Evolutionary conservation across 352 stramenopile genomes (phyloP).

Genomic region (Phytophthora europaea): DNA sequence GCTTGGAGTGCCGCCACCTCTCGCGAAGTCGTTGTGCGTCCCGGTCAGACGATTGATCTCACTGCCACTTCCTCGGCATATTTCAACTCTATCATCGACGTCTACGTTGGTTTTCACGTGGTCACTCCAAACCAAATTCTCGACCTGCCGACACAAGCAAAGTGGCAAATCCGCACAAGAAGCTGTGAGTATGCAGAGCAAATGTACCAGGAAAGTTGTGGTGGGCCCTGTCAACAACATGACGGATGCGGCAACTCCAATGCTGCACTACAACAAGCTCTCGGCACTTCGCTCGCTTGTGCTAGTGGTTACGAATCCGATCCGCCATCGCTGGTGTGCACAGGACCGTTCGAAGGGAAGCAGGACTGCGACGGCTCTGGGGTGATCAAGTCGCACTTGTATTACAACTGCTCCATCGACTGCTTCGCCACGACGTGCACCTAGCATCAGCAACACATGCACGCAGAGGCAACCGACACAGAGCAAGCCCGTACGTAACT

Average conservation of each 20-base stretch:
- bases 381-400: slow-evolving; percentile 46
- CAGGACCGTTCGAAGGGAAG: slow-evolving; percentile 58
- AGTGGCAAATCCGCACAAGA: slow-evolving; percentile 76
- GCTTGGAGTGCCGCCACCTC: slow-evolving; percentile 47
- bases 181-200: slow-evolving; percentile 60
- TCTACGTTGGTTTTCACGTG: slow-evolving; percentile 80
- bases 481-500: slow-evolving; percentile 27
- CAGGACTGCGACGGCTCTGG: slow-evolving; percentile 61
- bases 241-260: slow-evolving; percentile 71
- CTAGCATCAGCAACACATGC: slow-evolving; percentile 33
- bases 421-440: slow-evolving; percentile 65
- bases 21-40: slow-evolving; percentile 50
- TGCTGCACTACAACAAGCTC: slow-evolving; percentile 45
- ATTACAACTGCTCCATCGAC: slow-evolving; percentile 68
- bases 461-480: slow-evolving; percentile 12
- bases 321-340: slow-evolving; percentile 53
- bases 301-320: slow-evolving; percentile 56
- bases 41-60: slow-evolving; percentile 63
- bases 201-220: slow-evolving; percentile 60
- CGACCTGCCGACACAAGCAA: slow-evolving; percentile 51
- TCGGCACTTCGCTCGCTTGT: slow-evolving; percentile 40
- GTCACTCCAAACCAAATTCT: slow-evolving; percentile 78
- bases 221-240: slow-evolving; percentile 42
- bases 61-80: slow-evolving; percentile 49
- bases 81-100: slow-evolving; percentile 73